Evolutionary conservation across 352 stramenopile species (phyloP).

Genomic region (Thraustochytrium striatum): DNA sequence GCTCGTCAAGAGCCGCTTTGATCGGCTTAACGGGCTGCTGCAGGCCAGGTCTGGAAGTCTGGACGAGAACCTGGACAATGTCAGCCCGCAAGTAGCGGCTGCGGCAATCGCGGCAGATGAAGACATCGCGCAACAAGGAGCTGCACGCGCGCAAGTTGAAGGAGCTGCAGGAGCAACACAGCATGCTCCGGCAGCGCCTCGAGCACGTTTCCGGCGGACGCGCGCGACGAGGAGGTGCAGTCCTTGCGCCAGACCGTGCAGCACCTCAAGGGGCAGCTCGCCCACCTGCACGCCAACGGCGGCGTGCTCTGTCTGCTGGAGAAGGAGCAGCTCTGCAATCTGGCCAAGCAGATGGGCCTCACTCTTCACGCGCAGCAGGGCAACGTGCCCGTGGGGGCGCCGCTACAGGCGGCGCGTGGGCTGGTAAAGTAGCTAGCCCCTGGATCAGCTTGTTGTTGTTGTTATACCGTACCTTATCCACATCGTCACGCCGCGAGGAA

Average conservation of each 20-base stretch:
- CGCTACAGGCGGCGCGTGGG: no score
- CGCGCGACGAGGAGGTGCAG: not conserved
- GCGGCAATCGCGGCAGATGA: no score
- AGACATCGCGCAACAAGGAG: not conserved
- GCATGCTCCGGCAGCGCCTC: not conserved
- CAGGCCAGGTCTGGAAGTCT: not conserved
- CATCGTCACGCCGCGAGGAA: no score
- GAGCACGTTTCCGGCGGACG: not conserved
- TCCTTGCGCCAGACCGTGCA: not conserved
- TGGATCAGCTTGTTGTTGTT: no score
- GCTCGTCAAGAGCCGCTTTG: not conserved
- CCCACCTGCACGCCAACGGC: not conserved
- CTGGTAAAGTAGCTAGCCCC: no score
- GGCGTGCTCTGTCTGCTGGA: not conserved
- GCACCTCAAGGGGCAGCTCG: not conserved
- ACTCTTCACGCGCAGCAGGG: no score
- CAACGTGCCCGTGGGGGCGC: no score
- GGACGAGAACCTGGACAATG: not conserved
- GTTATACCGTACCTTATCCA: no score
- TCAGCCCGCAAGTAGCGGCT: no score
- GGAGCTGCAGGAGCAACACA: not conserved
- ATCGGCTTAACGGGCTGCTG: slow-evolving; percentile 13
- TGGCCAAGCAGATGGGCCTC: no score
- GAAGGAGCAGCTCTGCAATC: not conserved
- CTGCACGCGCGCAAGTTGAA: not conserved